Conservation (phyloP, 2,329 filamentous ascomycete species). For the Ophiostoma angusticollis region DNA sequence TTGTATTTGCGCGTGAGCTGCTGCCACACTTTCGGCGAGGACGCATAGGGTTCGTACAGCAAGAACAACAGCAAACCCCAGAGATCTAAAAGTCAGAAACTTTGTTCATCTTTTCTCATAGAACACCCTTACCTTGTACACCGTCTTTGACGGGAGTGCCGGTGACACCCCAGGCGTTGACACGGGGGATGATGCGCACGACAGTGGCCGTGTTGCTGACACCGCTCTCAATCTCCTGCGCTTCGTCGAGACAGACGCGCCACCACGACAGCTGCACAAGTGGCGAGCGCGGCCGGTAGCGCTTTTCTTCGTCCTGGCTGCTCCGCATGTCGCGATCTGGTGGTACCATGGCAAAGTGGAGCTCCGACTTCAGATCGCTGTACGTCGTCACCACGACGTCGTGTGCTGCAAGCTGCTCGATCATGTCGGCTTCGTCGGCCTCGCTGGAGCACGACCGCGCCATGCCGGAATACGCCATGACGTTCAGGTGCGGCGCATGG, state of each 20-base stretch:
- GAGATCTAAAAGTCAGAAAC: constrained; percentile 42
- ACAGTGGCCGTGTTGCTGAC: constrained; percentile 72
- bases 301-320: constrained; percentile 30
- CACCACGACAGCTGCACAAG: constrained; percentile 77
- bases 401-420: constrained; percentile 33
- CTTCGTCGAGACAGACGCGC: constrained; percentile 65
- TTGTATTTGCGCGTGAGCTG: constrained; percentile 49
- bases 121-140: constrained; percentile 17
- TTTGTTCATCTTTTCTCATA: too few relatives aligned
- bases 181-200: constrained; percentile 64
- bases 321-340: constrained; percentile 57
- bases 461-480: constrained; percentile 43
- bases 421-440: constrained; percentile 26
- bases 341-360: constrained; percentile 60
- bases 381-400: constrained; percentile 55
- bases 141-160: constrained; percentile 76
- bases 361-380: constrained; percentile 60
- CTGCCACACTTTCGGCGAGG: constrained; percentile 52
- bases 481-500: constrained; percentile 44
- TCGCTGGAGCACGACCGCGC: constrained; percentile 23
- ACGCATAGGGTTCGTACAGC: constrained; percentile 62
- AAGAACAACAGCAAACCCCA: constrained; percentile 74
- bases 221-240: constrained; percentile 88
- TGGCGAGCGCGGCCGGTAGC: constrained; percentile 57
- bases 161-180: constrained; percentile 85